Conservation (phyloP, 495 filamentous ascomycete species). For the Neurospora africana region DNA sequence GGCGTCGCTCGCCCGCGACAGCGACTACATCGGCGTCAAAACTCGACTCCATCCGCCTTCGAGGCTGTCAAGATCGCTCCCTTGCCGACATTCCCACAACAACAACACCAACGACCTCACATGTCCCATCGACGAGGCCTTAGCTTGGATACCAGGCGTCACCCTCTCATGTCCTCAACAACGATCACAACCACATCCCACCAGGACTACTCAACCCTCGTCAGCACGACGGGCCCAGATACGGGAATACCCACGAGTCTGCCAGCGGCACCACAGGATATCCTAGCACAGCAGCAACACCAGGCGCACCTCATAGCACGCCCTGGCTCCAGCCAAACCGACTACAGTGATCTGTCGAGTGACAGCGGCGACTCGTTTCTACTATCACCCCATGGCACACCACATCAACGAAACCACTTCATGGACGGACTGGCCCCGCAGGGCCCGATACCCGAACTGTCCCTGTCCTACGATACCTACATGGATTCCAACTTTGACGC, state of each 20-base stretch:
- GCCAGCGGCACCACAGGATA: constrained; percentile 42
- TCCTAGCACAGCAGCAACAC: constrained; percentile 61
- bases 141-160: constrained; percentile 62
- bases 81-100: constrained; percentile 46
- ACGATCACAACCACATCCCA: constrained; percentile 28
- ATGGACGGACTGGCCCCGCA: constrained; percentile 24
- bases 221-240: constrained; percentile 53
- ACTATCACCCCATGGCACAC: constrained; percentile 37
- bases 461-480: constrained; percentile 31
- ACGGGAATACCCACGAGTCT: constrained; percentile 35
- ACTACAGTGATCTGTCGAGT: constrained; percentile 10
- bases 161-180: constrained; percentile 30
- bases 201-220: constrained; percentile 38
- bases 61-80: constrained; percentile 54
- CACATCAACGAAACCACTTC: constrained; percentile 31
- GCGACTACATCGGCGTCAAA: constrained; percentile 74
- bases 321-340: constrained; percentile 40
- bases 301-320: constrained; percentile 35
- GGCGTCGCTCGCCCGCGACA: constrained; percentile 58
- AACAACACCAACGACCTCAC: constrained; percentile 29
- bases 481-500: constrained; percentile 27
- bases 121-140: constrained; percentile 63
- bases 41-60: constrained; percentile 71
- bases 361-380: constrained; percentile 28
- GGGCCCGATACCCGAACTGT: constrained; percentile 19